phyloP scores from a whole-genome alignment of 257 asterid species.

The Verbena officinalis region DNA sequence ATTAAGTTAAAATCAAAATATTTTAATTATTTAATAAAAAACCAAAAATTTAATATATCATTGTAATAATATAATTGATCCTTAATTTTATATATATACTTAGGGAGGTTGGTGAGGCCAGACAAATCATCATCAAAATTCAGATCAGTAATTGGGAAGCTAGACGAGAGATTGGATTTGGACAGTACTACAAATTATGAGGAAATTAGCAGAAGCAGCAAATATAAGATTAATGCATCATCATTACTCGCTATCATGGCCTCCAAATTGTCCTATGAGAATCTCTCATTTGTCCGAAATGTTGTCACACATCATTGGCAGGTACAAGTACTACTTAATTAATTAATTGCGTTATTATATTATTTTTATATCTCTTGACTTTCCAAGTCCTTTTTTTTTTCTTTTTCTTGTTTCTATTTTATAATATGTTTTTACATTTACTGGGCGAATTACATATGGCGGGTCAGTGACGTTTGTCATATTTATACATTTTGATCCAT shows the following conservation, averaged over 20 bases:
- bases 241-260: slow-evolving; percentile 67
- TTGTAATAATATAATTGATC: no score
- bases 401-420: no score
- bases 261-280: slow-evolving; percentile 66
- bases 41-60: no score
- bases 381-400: no score
- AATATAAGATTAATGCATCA: slow-evolving; percentile 38
- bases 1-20: no score
- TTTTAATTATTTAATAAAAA: no score
- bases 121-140: slow-evolving; percentile 45
- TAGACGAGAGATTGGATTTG: slow-evolving; percentile 51
- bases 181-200: slow-evolving; percentile 32
- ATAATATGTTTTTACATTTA: no score
- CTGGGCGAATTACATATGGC: no score
- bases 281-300: slow-evolving; percentile 42
- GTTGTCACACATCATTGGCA: slow-evolving; percentile 52
- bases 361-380: no score
- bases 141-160: slow-evolving; percentile 46
- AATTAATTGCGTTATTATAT: not conserved
- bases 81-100: not conserved
- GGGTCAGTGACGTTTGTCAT: no score
- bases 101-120: slow-evolving; percentile 61
- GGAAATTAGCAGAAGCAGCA: slow-evolving; percentile 7
- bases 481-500: no score
- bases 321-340: no score